Evolutionary conservation across 2,329 filamentous ascomycete genomes (phyloP).

Genomic region (Penicillium sp.): DNA sequence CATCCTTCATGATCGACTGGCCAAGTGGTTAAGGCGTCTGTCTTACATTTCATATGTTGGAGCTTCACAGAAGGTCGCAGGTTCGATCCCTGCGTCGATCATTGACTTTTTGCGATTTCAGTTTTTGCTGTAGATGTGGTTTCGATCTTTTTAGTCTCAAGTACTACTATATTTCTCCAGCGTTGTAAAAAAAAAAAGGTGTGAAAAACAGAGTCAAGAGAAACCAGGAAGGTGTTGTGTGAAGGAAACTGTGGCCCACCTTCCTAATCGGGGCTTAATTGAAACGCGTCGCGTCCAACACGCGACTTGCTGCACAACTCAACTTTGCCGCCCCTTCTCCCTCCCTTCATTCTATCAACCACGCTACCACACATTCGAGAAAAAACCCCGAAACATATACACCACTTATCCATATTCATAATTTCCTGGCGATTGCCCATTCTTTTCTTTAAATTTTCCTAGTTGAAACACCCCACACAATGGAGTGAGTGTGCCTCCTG

Average conservation of each 20-base stretch:
- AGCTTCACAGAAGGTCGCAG: conserved; percentile 7
- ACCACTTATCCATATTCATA: conserved; percentile 1
- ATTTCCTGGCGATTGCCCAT: neutral
- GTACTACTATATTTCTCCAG: too few species aligned
- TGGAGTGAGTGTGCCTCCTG: conserved; percentile 27
- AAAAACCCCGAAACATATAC: neutral
- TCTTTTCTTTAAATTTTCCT: neutral
- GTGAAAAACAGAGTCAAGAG: too few species aligned
- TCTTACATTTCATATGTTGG: conserved; percentile 8
- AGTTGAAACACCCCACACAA: conserved; percentile 24
- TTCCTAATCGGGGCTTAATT: conserved; percentile 37
- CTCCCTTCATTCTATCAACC: conserved; percentile 18
- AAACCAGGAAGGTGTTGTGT: neutral
- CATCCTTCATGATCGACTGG: conserved; percentile 4
- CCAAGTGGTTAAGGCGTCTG: conserved; percentile 11
- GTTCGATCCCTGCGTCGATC: conserved; percentile 8
- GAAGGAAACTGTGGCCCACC: neutral
- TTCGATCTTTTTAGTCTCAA: neutral
- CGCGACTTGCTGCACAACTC: conserved; percentile 11
- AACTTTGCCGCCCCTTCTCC: conserved; percentile 12
- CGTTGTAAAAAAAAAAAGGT: too few species aligned
- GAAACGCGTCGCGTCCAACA: conserved; percentile 26
- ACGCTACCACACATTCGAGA: conserved; percentile 5
- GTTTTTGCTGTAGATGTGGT: neutral
- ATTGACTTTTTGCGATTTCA: neutral